Evolutionary conservation across 1,284 basidiomycete species (phyloP), one percentile per base, ranked within the genome.

Genomic region (Anthracocystis setariae): DNA sequence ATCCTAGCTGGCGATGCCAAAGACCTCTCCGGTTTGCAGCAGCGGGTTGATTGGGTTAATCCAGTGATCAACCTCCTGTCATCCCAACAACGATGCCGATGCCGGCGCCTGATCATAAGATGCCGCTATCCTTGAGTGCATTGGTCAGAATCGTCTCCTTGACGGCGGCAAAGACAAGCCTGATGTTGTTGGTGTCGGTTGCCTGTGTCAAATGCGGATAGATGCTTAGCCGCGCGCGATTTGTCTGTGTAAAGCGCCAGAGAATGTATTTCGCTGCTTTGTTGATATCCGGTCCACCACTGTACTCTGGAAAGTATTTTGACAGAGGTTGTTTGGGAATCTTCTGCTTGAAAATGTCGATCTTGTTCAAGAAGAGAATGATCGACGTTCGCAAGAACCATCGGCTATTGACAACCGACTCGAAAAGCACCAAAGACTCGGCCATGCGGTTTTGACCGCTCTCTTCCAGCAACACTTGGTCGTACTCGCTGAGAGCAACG

Each of bases 261-360:
- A 98, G 85, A 65, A 98, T 96, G 81, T 95, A 98, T 82, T 97
- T 98, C 3, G 94, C 93, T 2, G 93, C 95, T 84, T 98, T 98
- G 86, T 96, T 96, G 83, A 97, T 92, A 80, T 97, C 94, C 8
- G 90, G 84, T 0, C 94, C 94, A 76, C 86, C 86, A 0, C 92
- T 92, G 84, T 97, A 98, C 79, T 98, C 95, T 1, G 93, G 90
- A 84, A 97, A 98, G 84, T 93, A 95, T 63, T 88, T 87, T 55
- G 94, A 91, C 17, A 98, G 85, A 3, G 94, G 94, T 33, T 73
- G 73, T 49, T 65, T 64, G 4, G 92, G 91, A 25, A 97, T 86
- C 84, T 97, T 98, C 75, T 87, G 88, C 86, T 94, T 94, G 87
- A 97, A 97, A 3, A 96, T 90, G 78, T 96, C 94, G 55, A 94